Conservation (phyloP, 305 asterid genomes). For the Fraxinus nigra region DNA sequence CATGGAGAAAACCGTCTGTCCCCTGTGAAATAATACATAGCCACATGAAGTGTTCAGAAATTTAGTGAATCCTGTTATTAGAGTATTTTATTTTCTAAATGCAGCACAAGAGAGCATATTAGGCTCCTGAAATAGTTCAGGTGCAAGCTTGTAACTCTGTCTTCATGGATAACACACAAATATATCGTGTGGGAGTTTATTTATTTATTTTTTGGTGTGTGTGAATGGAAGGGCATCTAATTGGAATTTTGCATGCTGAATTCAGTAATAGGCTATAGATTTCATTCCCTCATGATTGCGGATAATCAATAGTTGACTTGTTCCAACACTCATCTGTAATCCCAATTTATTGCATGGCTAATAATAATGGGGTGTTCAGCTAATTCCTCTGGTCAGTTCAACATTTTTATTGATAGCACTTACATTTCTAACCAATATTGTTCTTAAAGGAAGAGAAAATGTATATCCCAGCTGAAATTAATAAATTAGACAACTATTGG, state of each 20-base stretch:
- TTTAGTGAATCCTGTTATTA: not conserved
- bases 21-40: conserved; percentile 27
- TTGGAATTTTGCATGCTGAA: not conserved
- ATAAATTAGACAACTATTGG: not conserved
- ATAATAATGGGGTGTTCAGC: conserved; percentile 5
- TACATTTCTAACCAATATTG: not conserved
- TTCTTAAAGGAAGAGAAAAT: conserved; percentile 5
- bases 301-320: not conserved
- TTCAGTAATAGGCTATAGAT: not conserved
- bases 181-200: not conserved
- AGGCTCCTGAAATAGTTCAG: not conserved
- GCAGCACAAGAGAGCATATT: not conserved
- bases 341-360: not conserved
- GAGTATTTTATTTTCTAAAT: not conserved
- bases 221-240: not conserved
- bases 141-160: not conserved
- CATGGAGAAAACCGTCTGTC: conserved; percentile 28
- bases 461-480: conserved; percentile 11
- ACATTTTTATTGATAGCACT: not conserved
- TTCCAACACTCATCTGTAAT: not conserved
- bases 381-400: conserved; percentile 12
- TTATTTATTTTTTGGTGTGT: not conserved
- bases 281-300: not conserved
- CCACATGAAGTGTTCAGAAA: conserved; percentile 10
- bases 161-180: not conserved